A percentile compares a stretch with the other conserved stretches of the same genome.
phyloP scores from a whole-genome alignment of 148 eudicot genomes.

The Simmondsia chinensis region DNA sequence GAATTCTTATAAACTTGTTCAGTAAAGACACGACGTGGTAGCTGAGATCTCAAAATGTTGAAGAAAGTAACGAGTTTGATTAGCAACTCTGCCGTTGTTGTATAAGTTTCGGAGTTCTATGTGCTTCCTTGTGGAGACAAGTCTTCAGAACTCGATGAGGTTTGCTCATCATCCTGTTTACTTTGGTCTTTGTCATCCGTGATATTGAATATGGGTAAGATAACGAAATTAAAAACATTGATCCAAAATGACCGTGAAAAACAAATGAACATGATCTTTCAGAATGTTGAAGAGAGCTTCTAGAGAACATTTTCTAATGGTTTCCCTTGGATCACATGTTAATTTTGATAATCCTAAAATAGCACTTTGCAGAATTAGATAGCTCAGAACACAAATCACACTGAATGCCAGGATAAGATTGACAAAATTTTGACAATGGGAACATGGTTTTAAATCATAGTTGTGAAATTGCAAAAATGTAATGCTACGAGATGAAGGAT shows the following conservation, averaged over 20 bases:
- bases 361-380: background rate
- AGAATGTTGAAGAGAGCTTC: conserved; percentile 96
- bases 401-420: background rate
- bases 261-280: conserved; percentile 93
- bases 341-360: conserved; percentile 70
- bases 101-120: conserved; percentile 80
- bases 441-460: too few species aligned
- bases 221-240: conserved; percentile 49
- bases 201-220: conserved; percentile 63
- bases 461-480: too few species aligned
- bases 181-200: conserved; percentile 31
- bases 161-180: conserved; percentile 16
- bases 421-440: background rate
- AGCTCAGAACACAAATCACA: background rate
- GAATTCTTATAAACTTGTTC: conserved; percentile 42
- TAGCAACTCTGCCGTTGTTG: conserved; percentile 64
- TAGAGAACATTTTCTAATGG: conserved; percentile 79
- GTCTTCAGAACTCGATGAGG: too few species aligned
- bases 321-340: conserved; percentile 86
- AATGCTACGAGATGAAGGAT: too few species aligned
- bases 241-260: conserved; percentile 79
- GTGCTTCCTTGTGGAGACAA: conserved; percentile 25
- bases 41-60: conserved; percentile 46
- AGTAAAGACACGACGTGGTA: conserved; percentile 55
- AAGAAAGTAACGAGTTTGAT: conserved; percentile 69